Percentiles rank a stretch among this genome's conserved stretches.
These are phyloP conservation scores for Neocallimastix lanati DNA, from an alignment of 192 early-diverging fungal species.

Conservation along the genomic window DNA sequence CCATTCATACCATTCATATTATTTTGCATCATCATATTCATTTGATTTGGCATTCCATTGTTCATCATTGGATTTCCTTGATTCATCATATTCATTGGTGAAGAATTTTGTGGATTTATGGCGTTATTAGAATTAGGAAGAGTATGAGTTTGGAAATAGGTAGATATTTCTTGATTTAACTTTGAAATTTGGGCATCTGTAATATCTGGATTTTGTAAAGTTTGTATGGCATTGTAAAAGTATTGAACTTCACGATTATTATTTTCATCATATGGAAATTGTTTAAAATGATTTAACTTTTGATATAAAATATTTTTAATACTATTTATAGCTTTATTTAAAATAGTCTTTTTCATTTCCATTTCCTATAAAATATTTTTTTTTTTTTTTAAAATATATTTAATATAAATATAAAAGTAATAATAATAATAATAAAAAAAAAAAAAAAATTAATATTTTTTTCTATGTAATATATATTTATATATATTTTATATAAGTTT, in stretches of 20 bases:
- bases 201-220: neutral
- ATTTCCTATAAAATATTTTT: neutral
- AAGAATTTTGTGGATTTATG: neutral
- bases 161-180: neutral
- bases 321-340: neutral
- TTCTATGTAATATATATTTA: too few species aligned
- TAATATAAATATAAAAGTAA: too few species aligned
- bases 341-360: neutral
- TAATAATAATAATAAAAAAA: too few species aligned
- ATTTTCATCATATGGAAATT: neutral
- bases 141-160: neutral
- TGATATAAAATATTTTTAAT: neutral
- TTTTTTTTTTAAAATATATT: neutral
- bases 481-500: too few species aligned
- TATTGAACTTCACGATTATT: neutral
- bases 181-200: neutral
- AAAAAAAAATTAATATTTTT: too few species aligned
- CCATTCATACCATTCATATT: neutral
- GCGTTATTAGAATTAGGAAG: neutral
- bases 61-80: neutral
- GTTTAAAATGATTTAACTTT: neutral
- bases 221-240: neutral
- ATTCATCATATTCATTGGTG: neutral
- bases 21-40: neutral
- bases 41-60: neutral